These are phyloP conservation scores for Torrubiella hemipterigena DNA, from an alignment of 2,329 filamentous ascomycete species.

Conservation along the genomic window DNA sequence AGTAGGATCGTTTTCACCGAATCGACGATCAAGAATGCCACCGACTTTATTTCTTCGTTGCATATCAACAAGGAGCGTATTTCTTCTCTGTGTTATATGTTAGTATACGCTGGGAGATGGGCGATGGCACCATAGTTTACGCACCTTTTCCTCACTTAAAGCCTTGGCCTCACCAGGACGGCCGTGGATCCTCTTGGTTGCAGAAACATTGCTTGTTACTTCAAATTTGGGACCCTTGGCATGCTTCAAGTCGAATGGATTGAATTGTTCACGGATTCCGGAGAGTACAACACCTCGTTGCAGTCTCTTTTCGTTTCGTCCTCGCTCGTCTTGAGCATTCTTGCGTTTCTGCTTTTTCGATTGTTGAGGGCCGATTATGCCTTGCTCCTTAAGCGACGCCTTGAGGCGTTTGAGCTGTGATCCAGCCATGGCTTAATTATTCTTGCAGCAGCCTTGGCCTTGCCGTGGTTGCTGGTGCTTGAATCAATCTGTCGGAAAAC, in stretches of 20 bases:
- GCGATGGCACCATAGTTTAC: conserved; percentile 7
- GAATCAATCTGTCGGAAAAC: too few species aligned
- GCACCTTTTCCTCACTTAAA: conserved; percentile 71
- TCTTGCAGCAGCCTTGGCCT: too few species aligned
- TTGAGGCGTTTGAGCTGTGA: conserved; percentile 97
- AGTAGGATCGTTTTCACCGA: conserved; percentile 88
- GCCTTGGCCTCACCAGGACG: conserved; percentile 79
- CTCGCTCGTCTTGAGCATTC: conserved; percentile 52
- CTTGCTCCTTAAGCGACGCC: conserved; percentile 76
- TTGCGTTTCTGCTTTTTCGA: conserved; percentile 90
- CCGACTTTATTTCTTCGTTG: conserved; percentile 82
- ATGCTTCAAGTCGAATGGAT: conserved; percentile 90
- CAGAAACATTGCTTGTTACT: conserved; percentile 56
- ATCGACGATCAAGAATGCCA: conserved; percentile 82
- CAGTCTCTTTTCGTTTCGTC: conserved; percentile 58
- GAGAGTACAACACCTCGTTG: conserved; percentile 68
- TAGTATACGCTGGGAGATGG: conserved; percentile 5
- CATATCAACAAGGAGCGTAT: conserved; percentile 82
- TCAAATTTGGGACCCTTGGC: conserved; percentile 75
- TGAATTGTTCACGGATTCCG: conserved; percentile 89
- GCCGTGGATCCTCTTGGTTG: conserved; percentile 48
- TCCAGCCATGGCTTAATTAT: conserved; percentile 70
- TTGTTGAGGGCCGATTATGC: conserved; percentile 80
- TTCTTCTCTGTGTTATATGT: conserved; percentile 44
- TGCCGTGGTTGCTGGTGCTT: too few species aligned